Evolutionary conservation across 2,329 filamentous ascomycete species (phyloP).

Genomic region (Didymella lethalis): DNA sequence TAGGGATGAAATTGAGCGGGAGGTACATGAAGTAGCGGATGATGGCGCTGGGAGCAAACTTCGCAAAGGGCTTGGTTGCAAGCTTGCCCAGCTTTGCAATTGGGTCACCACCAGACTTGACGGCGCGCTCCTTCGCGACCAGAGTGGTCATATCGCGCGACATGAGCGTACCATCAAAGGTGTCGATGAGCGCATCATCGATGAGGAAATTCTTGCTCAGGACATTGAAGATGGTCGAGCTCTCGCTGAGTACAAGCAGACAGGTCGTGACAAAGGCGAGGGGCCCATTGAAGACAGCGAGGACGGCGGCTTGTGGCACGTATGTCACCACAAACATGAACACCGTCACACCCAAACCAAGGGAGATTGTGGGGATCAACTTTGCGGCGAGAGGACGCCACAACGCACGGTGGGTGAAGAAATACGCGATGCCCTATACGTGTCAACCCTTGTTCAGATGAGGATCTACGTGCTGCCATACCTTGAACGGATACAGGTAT

Average conservation of each 20-base stretch:
- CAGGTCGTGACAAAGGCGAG: conserved; percentile 77
- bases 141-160: conserved; percentile 65
- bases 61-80: conserved; percentile 62
- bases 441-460: conserved; percentile 8
- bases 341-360: conserved; percentile 75
- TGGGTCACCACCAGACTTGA: conserved; percentile 65
- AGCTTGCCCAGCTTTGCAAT: conserved; percentile 66
- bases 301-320: conserved; percentile 79
- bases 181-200: conserved; percentile 83
- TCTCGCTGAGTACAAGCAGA: conserved; percentile 66
- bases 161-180: conserved; percentile 78
- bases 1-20: conserved; percentile 90
- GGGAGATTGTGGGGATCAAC: conserved; percentile 67
- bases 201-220: conserved; percentile 77
- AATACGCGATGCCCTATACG: conserved; percentile 66
- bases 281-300: conserved; percentile 85
- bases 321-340: conserved; percentile 92
- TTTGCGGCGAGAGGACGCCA: conserved; percentile 67
- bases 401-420: conserved; percentile 64
- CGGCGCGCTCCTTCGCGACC: conserved; percentile 76
- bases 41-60: conserved; percentile 65
- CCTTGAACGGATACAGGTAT: conserved; percentile 86
- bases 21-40: conserved; percentile 84
- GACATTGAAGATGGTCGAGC: conserved; percentile 59
- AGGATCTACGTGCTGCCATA: conserved; percentile 32